Evolutionary conservation across 2,329 filamentous ascomycete genomes (phyloP).

Genomic region (Apiospora malaysiana): DNA sequence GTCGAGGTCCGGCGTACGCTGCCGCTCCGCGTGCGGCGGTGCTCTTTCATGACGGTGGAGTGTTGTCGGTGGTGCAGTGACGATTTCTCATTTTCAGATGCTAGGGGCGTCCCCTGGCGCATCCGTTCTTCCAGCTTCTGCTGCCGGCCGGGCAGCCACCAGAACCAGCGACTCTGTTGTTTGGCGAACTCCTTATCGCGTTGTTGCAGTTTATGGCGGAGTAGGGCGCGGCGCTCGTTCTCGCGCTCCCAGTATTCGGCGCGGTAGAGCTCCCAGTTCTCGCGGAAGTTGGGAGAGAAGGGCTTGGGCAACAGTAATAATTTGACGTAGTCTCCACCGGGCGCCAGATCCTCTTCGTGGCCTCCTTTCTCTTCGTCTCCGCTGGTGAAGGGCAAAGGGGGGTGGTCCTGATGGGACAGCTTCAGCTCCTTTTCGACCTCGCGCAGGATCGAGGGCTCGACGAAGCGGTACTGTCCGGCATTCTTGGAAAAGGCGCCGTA

Average conservation of each 20-base stretch:
- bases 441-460: constrained; percentile 68
- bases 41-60: constrained; percentile 51
- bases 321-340: constrained; percentile 91
- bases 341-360: constrained; percentile 87
- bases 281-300: constrained; percentile 91
- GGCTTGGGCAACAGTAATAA: constrained; percentile 90
- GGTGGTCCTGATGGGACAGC: constrained; percentile 49
- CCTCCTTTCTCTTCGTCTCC: constrained; percentile 67
- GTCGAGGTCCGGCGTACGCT: constrained; percentile 59
- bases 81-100: constrained; percentile 42
- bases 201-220: constrained; percentile 73
- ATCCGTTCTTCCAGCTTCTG: constrained; percentile 37
- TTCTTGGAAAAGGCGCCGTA: constrained; percentile 69
- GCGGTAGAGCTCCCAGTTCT: constrained; percentile 96
- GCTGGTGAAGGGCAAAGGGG: constrained; percentile 45
- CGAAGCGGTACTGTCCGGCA: constrained; percentile 76
- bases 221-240: constrained; percentile 81
- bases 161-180: constrained; percentile 75
- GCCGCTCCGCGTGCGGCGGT: constrained; percentile 55
- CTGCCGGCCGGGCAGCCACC: constrained; percentile 81
- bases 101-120: constrained; percentile 24
- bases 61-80: constrained; percentile 47
- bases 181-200: constrained; percentile 72
- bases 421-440: constrained; percentile 66
- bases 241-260: constrained; percentile 97